phyloP scores from a whole-genome alignment of 2,329 filamentous ascomycete genomes.

The Arthrinium puccinioides region DNA sequence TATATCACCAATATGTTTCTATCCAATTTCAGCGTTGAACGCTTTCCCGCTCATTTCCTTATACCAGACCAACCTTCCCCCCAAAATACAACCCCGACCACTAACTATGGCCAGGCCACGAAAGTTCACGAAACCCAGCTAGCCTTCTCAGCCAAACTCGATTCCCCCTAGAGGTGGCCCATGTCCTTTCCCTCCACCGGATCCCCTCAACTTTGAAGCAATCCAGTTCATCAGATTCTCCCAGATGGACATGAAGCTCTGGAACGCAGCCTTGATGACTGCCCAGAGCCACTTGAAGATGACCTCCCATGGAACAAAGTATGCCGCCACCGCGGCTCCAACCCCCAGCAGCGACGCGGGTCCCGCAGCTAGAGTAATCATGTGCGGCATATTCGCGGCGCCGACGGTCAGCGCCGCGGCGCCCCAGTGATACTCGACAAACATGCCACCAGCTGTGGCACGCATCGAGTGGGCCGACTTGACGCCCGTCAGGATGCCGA shows the following conservation, averaged over 20 bases:
- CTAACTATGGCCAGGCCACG: too few species aligned
- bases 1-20: too few species aligned
- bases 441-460: conserved; percentile 4
- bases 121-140: background rate
- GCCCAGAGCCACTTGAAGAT: conserved; percentile 6
- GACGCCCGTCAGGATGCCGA: conserved; percentile 4
- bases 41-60: too few species aligned
- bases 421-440: conserved; percentile 6
- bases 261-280: conserved; percentile 1
- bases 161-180: background rate
- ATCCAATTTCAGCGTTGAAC: too few species aligned
- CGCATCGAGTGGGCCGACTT: conserved; percentile 3
- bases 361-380: conserved; percentile 1
- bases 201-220: background rate
- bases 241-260: conserved; percentile 1
- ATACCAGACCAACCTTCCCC: too few species aligned
- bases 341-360: conserved; percentile 3
- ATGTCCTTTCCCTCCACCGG: background rate
- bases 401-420: conserved; percentile 2
- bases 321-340: conserved; percentile 2
- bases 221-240: conserved; percentile 2
- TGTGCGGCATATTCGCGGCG: conserved; percentile 2
- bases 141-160: background rate
- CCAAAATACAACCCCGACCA: too few species aligned
- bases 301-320: conserved; percentile 5